Conservation (phyloP, 1,139 yeast genomes). For the Saccharomyces hybrid region DNA sequence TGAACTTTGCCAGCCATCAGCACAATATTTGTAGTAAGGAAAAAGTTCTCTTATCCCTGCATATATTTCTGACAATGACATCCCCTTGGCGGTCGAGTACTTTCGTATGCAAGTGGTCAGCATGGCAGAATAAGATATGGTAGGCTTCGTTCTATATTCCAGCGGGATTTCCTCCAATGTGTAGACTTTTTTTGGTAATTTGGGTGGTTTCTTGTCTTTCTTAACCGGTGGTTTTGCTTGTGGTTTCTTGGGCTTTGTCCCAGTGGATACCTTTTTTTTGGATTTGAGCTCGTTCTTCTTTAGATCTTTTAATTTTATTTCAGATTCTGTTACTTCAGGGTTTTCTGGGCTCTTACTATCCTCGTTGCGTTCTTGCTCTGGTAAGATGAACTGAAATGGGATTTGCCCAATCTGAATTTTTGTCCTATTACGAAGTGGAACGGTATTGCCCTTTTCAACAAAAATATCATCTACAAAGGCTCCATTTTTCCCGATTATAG, state of each 20-base stretch:
- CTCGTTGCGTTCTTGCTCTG: constrained; percentile 35
- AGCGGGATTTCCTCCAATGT: constrained; percentile 76
- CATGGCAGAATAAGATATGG: constrained; percentile 67
- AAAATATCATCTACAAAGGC: constrained; percentile 89
- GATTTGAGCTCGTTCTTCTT: background rate
- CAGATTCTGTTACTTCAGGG: constrained; percentile 1
- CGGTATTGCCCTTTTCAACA: constrained; percentile 82
- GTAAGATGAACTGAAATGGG: constrained; percentile 77
- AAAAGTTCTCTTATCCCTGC: constrained; percentile 78
- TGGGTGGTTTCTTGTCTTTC: constrained; percentile 41
- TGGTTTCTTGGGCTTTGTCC: constrained; percentile 1
- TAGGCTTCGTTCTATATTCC: constrained; percentile 76
- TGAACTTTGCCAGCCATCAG: constrained; percentile 96
- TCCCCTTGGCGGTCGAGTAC: constrained; percentile 56
- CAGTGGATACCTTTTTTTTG: background rate
- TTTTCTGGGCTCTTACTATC: constrained; percentile 3
- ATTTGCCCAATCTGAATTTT: constrained; percentile 91
- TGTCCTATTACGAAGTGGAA: constrained; percentile 72
- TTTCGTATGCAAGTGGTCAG: constrained; percentile 71
- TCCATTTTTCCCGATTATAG: constrained; percentile 89
- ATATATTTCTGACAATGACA: constrained; percentile 78
- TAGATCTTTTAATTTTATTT: constrained; percentile 8
- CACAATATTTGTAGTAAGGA: constrained; percentile 87
- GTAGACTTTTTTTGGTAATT: constrained; percentile 53
- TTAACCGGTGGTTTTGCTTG: background rate